These are phyloP conservation scores for Aspergillus indologenus DNA, from an alignment of 495 filamentous ascomycete genomes.

Conservation along the genomic window DNA sequence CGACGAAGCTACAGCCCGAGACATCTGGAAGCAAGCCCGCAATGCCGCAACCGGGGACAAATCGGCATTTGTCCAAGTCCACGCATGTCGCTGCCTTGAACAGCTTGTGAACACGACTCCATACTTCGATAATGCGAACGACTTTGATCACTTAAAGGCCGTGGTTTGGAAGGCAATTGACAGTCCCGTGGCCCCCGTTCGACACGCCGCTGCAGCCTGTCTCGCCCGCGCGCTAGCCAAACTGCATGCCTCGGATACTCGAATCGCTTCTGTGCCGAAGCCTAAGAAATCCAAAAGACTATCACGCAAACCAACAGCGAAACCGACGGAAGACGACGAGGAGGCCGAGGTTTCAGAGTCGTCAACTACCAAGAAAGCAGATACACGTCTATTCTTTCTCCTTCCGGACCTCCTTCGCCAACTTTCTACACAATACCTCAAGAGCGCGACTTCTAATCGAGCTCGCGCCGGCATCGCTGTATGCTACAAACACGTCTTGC, in stretches of 20 bases:
- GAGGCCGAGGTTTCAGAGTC: slow-evolving; percentile 70
- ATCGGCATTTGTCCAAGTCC: slow-evolving; percentile 73
- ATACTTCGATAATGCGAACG: slow-evolving; percentile 85
- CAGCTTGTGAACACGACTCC: slow-evolving; percentile 64
- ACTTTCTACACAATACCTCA: slow-evolving; percentile 77
- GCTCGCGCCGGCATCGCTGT: slow-evolving; percentile 79
- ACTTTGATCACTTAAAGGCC: slow-evolving; percentile 82
- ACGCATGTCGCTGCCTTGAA: slow-evolving; percentile 78
- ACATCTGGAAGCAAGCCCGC: slow-evolving; percentile 90
- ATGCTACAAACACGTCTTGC: slow-evolving; percentile 80
- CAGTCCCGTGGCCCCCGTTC: slow-evolving; percentile 64
- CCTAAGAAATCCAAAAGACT: slow-evolving; percentile 71
- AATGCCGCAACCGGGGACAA: slow-evolving; percentile 76
- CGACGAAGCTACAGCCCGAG: slow-evolving; percentile 81
- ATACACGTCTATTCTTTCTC: slow-evolving; percentile 65
- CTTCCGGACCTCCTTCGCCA: slow-evolving; percentile 77
- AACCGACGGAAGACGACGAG: slow-evolving; percentile 71
- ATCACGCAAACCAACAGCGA: slow-evolving; percentile 65
- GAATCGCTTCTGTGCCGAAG: slow-evolving; percentile 55
- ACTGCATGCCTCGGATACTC: slow-evolving; percentile 64
- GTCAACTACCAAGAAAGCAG: slow-evolving; percentile 61
- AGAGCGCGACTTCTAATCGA: slow-evolving; percentile 74
- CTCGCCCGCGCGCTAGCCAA: slow-evolving; percentile 76
- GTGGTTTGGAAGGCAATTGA: slow-evolving; percentile 84
- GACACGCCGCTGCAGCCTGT: slow-evolving; percentile 85